These are phyloP conservation scores for Apium graveolens DNA, from an alignment of 129 eudicot genomes.

Conservation along the genomic window DNA sequence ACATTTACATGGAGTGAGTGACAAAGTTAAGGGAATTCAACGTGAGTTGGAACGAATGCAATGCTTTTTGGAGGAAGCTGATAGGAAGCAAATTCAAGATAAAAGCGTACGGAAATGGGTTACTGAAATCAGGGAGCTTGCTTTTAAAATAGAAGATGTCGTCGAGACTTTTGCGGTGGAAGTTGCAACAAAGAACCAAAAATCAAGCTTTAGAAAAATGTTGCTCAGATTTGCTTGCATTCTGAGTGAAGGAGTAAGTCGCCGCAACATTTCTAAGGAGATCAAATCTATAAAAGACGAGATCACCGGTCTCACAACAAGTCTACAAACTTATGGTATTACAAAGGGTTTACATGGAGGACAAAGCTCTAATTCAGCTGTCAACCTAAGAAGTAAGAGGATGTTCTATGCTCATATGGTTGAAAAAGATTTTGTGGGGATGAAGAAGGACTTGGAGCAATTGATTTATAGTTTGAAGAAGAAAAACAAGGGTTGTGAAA, in stretches of 20 bases:
- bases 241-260: neutral
- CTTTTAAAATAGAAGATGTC: neutral
- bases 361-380: neutral
- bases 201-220: neutral
- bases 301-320: neutral
- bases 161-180: neutral
- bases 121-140: neutral
- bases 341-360: neutral
- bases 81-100: neutral
- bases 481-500: neutral
- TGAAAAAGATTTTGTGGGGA: no score
- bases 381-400: no score
- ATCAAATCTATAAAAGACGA: neutral
- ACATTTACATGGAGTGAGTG: neutral
- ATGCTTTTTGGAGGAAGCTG: neutral
- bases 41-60: neutral
- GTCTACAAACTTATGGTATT: neutral
- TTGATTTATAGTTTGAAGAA: neutral
- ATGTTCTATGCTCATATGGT: no score
- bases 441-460: neutral
- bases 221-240: neutral
- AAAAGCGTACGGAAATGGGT: neutral
- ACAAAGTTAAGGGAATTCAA: neutral
- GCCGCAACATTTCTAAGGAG: neutral
- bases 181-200: neutral